Conservation (phyloP, 768 basidiomycete genomes). For the Rossbeevera mucosa region DNA sequence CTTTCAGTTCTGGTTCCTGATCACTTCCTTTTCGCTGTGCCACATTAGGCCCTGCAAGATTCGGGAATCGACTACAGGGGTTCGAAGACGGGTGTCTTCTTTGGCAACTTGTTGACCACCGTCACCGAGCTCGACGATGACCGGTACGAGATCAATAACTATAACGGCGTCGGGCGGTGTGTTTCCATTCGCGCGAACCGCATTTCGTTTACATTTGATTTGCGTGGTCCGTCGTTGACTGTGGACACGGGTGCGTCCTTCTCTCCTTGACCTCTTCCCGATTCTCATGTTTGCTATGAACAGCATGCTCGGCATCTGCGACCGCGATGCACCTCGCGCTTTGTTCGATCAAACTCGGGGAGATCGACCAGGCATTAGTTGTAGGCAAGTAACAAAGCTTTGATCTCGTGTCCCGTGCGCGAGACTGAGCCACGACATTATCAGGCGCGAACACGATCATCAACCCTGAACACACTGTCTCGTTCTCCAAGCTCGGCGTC, state of each 20-base stretch:
- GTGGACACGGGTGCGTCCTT: constrained; percentile 32
- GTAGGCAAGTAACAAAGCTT: constrained; percentile 13
- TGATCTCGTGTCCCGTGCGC: too few relatives aligned
- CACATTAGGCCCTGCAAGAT: constrained; percentile 35
- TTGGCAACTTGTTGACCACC: constrained; percentile 30
- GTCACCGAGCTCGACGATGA: constrained; percentile 28
- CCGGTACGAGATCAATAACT: constrained; percentile 24
- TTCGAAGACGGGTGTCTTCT: constrained; percentile 40
- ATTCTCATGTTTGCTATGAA: background rate
- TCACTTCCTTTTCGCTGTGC: background rate
- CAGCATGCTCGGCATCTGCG: constrained; percentile 42
- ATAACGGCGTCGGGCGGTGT: constrained; percentile 29
- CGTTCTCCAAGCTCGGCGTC: constrained; percentile 29
- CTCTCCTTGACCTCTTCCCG: background rate
- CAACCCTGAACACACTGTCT: constrained; percentile 26
- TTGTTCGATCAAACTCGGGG: constrained; percentile 39
- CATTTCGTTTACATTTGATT: constrained; percentile 32
- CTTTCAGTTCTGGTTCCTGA: background rate
- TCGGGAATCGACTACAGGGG: constrained; percentile 45
- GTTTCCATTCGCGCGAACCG: constrained; percentile 30
- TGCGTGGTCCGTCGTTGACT: constrained; percentile 46
- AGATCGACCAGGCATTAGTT: constrained; percentile 46
- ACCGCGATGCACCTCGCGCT: constrained; percentile 47
- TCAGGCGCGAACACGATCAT: constrained; percentile 27
- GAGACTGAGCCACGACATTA: background rate